Base-by-base conservation (phyloP, 176 grass and related monocot species). In the Bonia amplexicaulis region DNA sequence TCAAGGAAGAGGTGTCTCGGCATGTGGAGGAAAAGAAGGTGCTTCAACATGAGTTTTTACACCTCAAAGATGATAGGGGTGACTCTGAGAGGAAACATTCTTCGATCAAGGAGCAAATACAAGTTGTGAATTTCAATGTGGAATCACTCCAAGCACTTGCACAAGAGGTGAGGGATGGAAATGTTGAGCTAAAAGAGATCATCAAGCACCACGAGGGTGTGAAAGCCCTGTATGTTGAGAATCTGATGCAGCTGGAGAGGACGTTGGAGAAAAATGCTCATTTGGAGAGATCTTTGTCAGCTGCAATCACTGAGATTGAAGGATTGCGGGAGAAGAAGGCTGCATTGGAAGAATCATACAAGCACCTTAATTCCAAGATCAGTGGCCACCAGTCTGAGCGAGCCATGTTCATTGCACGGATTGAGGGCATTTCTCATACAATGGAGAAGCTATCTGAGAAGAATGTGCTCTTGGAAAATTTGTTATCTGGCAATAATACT, bases 401-500 rank as follows among this genome's bases (percentile, higher is more conserved):
- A 45, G 29, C 87, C 77, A 84, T 97, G 75, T 75, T 97, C 46
- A 77, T 93, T 69, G 81, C 92, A n/a, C 82, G 85, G 77, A 84
- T 94, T 63, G 89, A 97, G 47, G 82, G 87, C 19, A 84, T 90
- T 69, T 79, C 91, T 92, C 85, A 84, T 77, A 92, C 92, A 22
- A 96, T 99, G 63, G 93, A 94, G 79, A 96, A 89, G 54, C 76
- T 99, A 31, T 85, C 88, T 13, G 78, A 66, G 74, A 91, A 93
- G 80, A 99, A 99, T 14, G 84, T 88, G 39, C 87, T 92, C 67
- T 86, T 99, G 67, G 93, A 99, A 86, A 96, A 92, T 76, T 88
- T 92, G 31, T 80, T 99, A 80, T 92, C 83, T 40, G 91, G 92
- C 42, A 87, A 90, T 20, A 92, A 70, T 82, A 74, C 60, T 9